Conservation (phyloP, 106 monocot species). For the Xerophyta viscosa region DNA sequence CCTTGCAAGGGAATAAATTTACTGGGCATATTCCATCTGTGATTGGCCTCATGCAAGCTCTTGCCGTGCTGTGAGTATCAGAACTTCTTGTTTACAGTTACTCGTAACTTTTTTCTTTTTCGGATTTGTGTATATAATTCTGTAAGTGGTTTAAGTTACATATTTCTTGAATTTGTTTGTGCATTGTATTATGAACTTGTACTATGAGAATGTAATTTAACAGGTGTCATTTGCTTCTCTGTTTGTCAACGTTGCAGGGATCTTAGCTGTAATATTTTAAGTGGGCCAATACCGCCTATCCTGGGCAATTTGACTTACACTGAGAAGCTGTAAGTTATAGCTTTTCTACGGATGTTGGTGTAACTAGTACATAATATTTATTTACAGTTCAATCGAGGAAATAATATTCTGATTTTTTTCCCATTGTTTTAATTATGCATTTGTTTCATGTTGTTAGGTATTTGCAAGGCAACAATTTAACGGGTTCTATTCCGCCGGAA, state of each 20-base stretch:
- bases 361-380: no score
- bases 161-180: no score
- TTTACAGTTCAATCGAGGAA: no score
- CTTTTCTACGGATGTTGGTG: no score
- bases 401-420: no score
- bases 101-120: no score
- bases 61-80: constrained; percentile 77
- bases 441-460: constrained; percentile 34
- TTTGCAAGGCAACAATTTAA: constrained; percentile 74
- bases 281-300: constrained; percentile 75
- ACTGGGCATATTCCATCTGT: constrained; percentile 79
- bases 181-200: no score
- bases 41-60: constrained; percentile 96
- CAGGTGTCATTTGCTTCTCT: no score
- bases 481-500: constrained; percentile 82
- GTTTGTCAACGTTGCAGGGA: constrained; percentile 74
- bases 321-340: constrained; percentile 76
- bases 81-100: background rate
- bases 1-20: constrained; percentile 91
- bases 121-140: no score
- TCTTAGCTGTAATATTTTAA: constrained; percentile 72
- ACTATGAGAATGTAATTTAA: no score
- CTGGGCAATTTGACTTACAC: constrained; percentile 95
- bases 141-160: no score
- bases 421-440: no score